Base-by-base conservation (phyloP, 2,329 filamentous ascomycete species). In the Aspergillus versicolor region DNA sequence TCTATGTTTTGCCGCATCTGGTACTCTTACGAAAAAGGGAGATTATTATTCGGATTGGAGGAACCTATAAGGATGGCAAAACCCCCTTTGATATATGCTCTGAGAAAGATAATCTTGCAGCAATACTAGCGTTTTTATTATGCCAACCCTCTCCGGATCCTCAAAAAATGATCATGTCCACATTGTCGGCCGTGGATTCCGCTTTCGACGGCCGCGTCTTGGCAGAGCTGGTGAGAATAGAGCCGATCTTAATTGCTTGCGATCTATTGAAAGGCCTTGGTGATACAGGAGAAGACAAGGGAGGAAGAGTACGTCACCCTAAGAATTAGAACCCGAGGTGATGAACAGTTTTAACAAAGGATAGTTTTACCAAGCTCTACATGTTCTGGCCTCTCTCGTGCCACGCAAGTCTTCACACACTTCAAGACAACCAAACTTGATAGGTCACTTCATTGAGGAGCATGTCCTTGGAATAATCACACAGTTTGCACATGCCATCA, bases 401-500 rank as follows among this genome's bases (percentile, higher is more conserved):
- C 80, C 83, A 54, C 74, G 77, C 13, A 80, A 79, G 58, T 73
- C 73, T n/a, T 72, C 73, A 19, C 74, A 78, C 57, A 71, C 74
- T 21, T 70, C 77, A 1, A 83, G 79, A 67, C 77, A 81, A 53
- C 76, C 74, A 2, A 85, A 88, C 58, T 75, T 84, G 1, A 79
- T 95, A 22, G 87, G 86, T 1, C 79, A 83, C 0, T 97, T 96
- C 69, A 83, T 97, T 42, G 88, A 95, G 61, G 83, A 85, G 30
- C 88, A 97, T 70, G 87, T 95, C 34, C 82, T 99, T 6, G 93
- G 92, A 5, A 86, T 97, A 53, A 92, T 97, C 74, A 87, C 91
- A 6, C 84, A 88, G 37, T 86, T 97, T 62, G 91, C 90, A 0
- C 87, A 92, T 61, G 78, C 81, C 9, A 87, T 97, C 57, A 94